phyloP scores from a whole-genome alignment of 345 rosid species.

The Moricandia moricandioides region DNA sequence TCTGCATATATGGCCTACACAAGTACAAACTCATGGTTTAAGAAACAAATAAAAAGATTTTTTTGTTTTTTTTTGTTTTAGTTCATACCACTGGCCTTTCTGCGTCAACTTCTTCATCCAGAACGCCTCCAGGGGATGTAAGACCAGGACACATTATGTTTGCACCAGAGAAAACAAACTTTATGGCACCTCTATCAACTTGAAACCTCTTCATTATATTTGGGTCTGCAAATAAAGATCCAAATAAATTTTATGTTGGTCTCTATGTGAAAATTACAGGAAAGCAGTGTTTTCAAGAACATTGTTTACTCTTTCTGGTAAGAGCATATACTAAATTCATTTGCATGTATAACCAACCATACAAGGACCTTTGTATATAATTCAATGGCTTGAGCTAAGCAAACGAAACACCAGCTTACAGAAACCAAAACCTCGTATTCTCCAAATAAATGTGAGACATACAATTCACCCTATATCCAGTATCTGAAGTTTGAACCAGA shows the following conservation, averaged over 20 bases:
- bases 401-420: neutral
- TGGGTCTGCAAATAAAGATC: conserved; percentile 49
- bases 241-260: neutral
- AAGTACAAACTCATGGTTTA: neutral
- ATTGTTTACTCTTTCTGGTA: neutral
- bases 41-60: neutral
- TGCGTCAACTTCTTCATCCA: conserved; percentile 86
- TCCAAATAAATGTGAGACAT: neutral
- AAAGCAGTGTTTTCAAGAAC: neutral
- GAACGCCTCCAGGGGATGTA: conserved; percentile 91
- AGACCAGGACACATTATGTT: conserved; percentile 99
- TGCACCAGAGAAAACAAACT: conserved; percentile 93
- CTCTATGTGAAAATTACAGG: neutral
- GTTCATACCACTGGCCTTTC: conserved; percentile 89
- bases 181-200: conserved; percentile 97
- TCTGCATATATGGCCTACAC: conserved; percentile 94
- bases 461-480: neutral
- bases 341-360: neutral
- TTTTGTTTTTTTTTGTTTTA: too few species aligned
- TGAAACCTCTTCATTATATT: conserved; percentile 89
- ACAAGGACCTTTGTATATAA: neutral
- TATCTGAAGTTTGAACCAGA: neutral
- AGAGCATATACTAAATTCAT: neutral
- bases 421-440: neutral
- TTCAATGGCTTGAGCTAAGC: neutral